phyloP scores from a whole-genome alignment of 768 basidiomycete genomes.

The Pleurotus salmoneostramineus region DNA sequence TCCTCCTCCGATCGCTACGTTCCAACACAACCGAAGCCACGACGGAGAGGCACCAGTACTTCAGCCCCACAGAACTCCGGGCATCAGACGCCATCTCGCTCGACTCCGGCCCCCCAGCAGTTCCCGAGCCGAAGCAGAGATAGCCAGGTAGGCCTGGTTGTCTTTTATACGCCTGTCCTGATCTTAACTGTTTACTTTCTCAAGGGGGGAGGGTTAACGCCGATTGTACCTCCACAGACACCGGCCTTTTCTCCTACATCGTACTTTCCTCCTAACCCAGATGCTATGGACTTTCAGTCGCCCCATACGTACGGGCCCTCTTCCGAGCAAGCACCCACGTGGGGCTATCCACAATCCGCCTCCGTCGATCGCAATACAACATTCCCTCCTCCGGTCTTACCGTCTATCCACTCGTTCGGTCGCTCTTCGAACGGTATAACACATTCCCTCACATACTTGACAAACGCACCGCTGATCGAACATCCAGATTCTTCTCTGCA shows the following conservation, averaged over 20 bases:
- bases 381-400: constrained; percentile 46
- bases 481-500: constrained; percentile 31
- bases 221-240: constrained; percentile 9
- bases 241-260: constrained; percentile 9
- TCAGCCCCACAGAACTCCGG: constrained; percentile 32
- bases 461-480: constrained; percentile 49
- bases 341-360: constrained; percentile 48
- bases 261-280: constrained; percentile 18
- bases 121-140: constrained; percentile 30
- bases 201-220: constrained; percentile 1
- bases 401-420: constrained; percentile 49
- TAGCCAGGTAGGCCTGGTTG: constrained; percentile 31
- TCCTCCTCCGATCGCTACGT: constrained; percentile 74
- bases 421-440: constrained; percentile 24
- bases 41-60: constrained; percentile 37
- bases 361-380: constrained; percentile 40
- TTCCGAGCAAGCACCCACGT: constrained; percentile 43
- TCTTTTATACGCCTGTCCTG: not conserved
- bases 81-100: constrained; percentile 43
- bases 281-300: constrained; percentile 36
- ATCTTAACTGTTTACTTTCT: too few relatives aligned
- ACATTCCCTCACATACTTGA: not conserved
- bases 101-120: constrained; percentile 44
- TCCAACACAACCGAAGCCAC: constrained; percentile 42
- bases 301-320: constrained; percentile 38